Base-by-base conservation (phyloP, 306 rosid species). In the Mucuna pruriens region DNA sequence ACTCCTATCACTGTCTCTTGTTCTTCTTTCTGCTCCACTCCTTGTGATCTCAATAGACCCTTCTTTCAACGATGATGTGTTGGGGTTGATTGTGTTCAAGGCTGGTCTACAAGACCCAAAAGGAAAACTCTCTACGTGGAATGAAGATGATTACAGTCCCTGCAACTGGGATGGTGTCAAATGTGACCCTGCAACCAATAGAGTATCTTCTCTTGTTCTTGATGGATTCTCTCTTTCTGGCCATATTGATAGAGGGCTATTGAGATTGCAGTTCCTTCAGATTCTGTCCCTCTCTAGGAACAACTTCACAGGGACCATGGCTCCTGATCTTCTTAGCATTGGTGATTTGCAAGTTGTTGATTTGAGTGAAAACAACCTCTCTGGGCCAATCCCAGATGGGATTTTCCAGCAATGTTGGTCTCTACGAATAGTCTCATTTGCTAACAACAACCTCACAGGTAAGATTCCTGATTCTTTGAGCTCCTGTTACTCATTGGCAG, bases 341-440 rank as follows among this genome's bases (percentile, higher is more conserved):
- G 82, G 88, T 68, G 83, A 71, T 42, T 74, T 95, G 33, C 89
- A 84, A 81, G 88, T 89, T 39, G 71, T 95, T 82, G 92, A 95
- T 78, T 89, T 95, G 73, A 91, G 99, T 84, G 80, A 77, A 62
- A 95, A 95, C 78, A 82, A 75, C 23, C 90, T 95, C 42, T 87
- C 85, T 3, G 99, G 99, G 36, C 11, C 88, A 46, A 87, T 93
- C 45, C 93, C 98, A 6, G 85, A 86, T 33, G 90, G 76, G 6
- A 78, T 93, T 84, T 95, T 95, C 57, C 81, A 60, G 40, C 96
- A 95, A 93, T 93, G 98, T 82, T 91, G 99, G 54, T 87, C 99
- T 1, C 62, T 95, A 19, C 87, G 89, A 86, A 80, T 66, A 31
- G 84, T 95, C 60, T 95, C 98, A 0, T 87, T 95, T 34, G 88